These are phyloP conservation scores for Phaeotremella fagi DNA, from an alignment of 768 basidiomycete species.

Conservation along the genomic window DNA sequence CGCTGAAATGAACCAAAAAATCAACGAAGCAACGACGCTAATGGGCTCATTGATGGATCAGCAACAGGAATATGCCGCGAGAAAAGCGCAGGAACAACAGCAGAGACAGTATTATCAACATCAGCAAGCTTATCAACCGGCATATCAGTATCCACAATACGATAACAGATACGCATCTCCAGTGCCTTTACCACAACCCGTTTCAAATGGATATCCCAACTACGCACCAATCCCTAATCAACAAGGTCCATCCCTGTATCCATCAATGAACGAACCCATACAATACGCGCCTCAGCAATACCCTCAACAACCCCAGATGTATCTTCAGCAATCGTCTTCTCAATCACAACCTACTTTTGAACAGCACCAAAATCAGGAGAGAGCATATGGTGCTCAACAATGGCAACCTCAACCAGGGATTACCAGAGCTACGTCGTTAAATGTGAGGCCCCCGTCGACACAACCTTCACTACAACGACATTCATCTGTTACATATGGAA, in stretches of 20 bases:
- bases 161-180: constrained; percentile 5
- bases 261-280: constrained; percentile 33
- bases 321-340: constrained; percentile 25
- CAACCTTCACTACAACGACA: constrained; percentile 13
- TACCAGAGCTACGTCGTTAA: constrained; percentile 19
- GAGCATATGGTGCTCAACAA: constrained; percentile 5
- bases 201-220: constrained; percentile 7
- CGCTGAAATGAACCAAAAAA: constrained; percentile 87
- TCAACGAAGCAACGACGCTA: constrained; percentile 83
- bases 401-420: constrained; percentile 11
- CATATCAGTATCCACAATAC: constrained; percentile 20
- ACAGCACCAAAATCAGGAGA: constrained; percentile 8
- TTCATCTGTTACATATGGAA: constrained; percentile 32
- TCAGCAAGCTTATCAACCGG: constrained; percentile 5
- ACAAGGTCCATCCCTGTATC: constrained; percentile 25
- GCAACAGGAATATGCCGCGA: constrained; percentile 55
- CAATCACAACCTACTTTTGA: not conserved
- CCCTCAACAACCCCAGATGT: constrained; percentile 4
- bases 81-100: constrained; percentile 35
- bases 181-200: constrained; percentile 1
- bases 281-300: constrained; percentile 20
- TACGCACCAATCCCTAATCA: constrained; percentile 14
- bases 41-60: constrained; percentile 85
- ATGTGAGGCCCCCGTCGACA: constrained; percentile 13
- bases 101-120: constrained; percentile 33